phyloP scores from a whole-genome alignment of 169 alveolate species.

The Babesia bovis region DNA sequence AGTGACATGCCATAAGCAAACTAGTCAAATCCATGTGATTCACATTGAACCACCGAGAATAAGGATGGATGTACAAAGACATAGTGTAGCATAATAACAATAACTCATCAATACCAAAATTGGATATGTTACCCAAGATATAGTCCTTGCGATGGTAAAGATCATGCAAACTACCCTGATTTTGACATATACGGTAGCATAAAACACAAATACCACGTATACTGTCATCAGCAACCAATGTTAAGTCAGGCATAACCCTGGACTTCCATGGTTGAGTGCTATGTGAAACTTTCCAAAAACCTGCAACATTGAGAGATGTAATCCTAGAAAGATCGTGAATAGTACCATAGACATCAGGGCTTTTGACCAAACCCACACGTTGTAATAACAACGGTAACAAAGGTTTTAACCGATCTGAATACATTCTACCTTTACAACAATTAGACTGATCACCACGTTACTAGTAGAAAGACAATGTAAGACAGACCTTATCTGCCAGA shows the following conservation, averaged over 20 bases:
- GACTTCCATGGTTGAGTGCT: too few relatives aligned
- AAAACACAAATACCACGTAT: neutral
- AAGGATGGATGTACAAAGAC: slow-evolving; percentile 12
- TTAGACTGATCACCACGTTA: too few relatives aligned
- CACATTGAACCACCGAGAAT: slow-evolving; percentile 49
- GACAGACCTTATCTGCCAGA: too few relatives aligned
- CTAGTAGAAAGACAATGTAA: too few relatives aligned
- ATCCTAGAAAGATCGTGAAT: slow-evolving; percentile 1
- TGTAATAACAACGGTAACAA: neutral
- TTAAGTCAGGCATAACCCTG: too few relatives aligned
- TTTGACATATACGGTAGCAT: slow-evolving; percentile 4
- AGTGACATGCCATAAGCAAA: slow-evolving; percentile 24
- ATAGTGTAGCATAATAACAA: slow-evolving; percentile 18
- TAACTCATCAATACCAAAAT: slow-evolving; percentile 22
- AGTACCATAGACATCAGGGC: neutral
- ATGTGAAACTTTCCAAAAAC: slow-evolving; percentile 8
- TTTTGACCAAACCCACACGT: neutral
- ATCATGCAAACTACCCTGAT: neutral
- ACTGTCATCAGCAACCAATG: neutral
- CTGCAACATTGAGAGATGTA: slow-evolving; percentile 4
- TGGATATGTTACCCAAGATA: neutral
- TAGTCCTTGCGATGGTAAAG: slow-evolving; percentile 12
- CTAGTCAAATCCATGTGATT: slow-evolving; percentile 16
- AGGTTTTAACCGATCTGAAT: neutral
- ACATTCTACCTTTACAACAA: too few relatives aligned